Conservation (phyloP, 192 early-diverging fungal genomes). For the Coemansia sp. region DNA sequence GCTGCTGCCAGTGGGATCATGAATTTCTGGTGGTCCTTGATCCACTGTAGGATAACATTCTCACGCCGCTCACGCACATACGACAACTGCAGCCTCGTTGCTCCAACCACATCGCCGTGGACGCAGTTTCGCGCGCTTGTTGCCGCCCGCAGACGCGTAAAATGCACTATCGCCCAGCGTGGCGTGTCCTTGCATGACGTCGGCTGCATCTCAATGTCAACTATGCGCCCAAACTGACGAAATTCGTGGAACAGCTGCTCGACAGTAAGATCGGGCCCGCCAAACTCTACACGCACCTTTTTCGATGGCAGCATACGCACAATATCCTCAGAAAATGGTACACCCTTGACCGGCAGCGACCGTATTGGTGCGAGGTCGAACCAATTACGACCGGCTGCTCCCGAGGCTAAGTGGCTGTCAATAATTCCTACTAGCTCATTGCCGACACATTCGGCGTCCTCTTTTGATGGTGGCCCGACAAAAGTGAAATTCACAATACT, state of each 20-base stretch:
- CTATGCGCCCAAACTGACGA: constrained; percentile 77
- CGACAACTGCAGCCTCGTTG: constrained; percentile 59
- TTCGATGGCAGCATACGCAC: constrained; percentile 49
- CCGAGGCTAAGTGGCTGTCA: constrained; percentile 54
- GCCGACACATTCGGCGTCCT: constrained; percentile 16
- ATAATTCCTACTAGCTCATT: constrained; percentile 25
- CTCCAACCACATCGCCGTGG: constrained; percentile 73
- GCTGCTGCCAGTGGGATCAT: constrained; percentile 71
- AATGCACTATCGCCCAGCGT: constrained; percentile 78
- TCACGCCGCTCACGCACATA: constrained; percentile 60
- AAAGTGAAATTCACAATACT: constrained; percentile 49
- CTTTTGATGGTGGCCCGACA: not conserved
- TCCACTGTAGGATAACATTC: constrained; percentile 62
- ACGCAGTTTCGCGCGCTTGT: constrained; percentile 91
- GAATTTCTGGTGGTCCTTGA: constrained; percentile 73
- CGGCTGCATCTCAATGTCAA: constrained; percentile 70
- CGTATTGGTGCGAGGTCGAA: constrained; percentile 64
- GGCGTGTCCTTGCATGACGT: constrained; percentile 69
- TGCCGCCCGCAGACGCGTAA: constrained; percentile 72
- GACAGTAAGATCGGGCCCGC: constrained; percentile 65
- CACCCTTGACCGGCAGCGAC: constrained; percentile 65
- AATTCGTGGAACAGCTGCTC: constrained; percentile 72
- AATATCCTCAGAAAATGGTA: constrained; percentile 74
- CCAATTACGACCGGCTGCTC: constrained; percentile 56
- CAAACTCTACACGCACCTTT: constrained; percentile 68